phyloP scores from a whole-genome alignment of 2,329 filamentous ascomycete species.

The Huntiella abstrusa region DNA sequence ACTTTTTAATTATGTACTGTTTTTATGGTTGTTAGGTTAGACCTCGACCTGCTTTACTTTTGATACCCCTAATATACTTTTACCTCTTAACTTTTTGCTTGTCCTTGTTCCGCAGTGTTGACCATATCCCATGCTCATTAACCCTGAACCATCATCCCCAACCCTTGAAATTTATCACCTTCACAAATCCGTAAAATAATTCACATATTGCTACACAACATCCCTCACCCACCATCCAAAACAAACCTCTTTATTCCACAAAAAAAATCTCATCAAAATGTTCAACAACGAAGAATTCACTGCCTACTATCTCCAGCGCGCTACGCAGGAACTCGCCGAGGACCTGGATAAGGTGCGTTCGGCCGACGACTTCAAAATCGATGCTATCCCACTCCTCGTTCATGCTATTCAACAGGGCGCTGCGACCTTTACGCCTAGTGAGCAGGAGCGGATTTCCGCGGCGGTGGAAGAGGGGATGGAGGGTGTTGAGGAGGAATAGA shows the following conservation, averaged over 20 bases:
- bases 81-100: background rate
- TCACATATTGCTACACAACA: background rate
- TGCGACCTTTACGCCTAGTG: slow-evolving; percentile 35
- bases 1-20: too few relatives aligned
- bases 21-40: too few relatives aligned
- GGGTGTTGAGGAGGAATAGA: background rate
- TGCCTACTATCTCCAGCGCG: slow-evolving; percentile 48
- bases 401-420: slow-evolving; percentile 50
- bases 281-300: slow-evolving; percentile 27
- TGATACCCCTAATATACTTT: background rate
- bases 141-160: background rate
- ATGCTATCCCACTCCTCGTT: slow-evolving; percentile 45
- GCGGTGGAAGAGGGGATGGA: slow-evolving; percentile 2
- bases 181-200: background rate
- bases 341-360: slow-evolving; percentile 52
- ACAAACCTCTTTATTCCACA: background rate
- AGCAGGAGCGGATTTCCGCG: slow-evolving; percentile 16
- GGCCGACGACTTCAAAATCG: slow-evolving; percentile 51
- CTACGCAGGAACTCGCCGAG: slow-evolving; percentile 52
- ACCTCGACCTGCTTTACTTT: background rate
- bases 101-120: background rate
- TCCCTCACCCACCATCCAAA: background rate
- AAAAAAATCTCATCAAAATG: slow-evolving; percentile 1
- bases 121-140: background rate
- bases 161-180: slow-evolving; percentile 4